phyloP scores from a whole-genome alignment of 371 early-diverging fungal species.

The Mortierella sp. region DNA sequence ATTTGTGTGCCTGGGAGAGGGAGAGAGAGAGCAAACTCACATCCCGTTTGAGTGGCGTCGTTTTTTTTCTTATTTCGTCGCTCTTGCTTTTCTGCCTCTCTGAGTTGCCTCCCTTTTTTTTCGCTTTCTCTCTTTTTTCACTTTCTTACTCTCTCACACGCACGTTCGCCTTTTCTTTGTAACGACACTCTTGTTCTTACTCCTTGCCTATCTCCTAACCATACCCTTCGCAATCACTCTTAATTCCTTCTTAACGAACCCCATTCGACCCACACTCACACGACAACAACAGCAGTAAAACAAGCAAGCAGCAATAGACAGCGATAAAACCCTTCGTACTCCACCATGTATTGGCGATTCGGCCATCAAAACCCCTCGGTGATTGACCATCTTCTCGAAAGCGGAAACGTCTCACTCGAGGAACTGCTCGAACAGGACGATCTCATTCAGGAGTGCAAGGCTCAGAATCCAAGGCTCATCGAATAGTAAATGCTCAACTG shows the following conservation, averaged over 20 bases:
- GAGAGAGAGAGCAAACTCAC: background rate
- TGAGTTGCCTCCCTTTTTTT: background rate
- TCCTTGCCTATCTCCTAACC: background rate
- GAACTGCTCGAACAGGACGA: constrained; percentile 87
- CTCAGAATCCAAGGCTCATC: constrained; percentile 83
- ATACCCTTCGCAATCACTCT: background rate
- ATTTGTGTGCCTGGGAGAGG: background rate
- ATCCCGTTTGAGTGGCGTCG: background rate
- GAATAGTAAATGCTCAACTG: constrained; percentile 73
- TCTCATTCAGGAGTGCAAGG: constrained; percentile 89
- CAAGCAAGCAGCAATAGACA: background rate
- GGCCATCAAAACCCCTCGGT: constrained; percentile 83
- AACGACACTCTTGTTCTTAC: background rate
- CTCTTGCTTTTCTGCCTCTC: constrained; percentile 2
- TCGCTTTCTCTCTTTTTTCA: background rate
- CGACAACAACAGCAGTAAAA: background rate
- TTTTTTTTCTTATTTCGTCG: background rate
- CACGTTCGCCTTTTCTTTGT: background rate
- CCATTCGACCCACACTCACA: background rate
- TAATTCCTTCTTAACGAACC: background rate
- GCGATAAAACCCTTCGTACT: background rate
- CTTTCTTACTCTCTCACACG: background rate
- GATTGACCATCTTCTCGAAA: constrained; percentile 83
- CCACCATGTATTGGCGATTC: constrained; percentile 84
- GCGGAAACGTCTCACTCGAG: constrained; percentile 80